Evolutionary conservation across 2,329 filamentous ascomycete species (phyloP).

Genomic region (Cryphonectria nitschkei): DNA sequence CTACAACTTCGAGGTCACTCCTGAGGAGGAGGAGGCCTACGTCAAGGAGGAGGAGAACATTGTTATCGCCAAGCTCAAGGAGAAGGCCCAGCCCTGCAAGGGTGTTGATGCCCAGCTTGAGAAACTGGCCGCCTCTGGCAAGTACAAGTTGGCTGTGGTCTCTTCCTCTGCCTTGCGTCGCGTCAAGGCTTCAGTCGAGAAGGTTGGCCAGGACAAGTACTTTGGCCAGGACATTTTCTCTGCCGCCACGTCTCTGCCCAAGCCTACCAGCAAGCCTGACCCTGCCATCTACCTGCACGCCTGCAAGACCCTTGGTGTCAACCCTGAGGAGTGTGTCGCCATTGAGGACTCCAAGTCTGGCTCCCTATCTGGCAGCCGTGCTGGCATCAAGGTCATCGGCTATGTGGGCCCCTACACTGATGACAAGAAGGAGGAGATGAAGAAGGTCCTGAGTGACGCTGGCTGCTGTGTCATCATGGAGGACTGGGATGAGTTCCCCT

Average conservation of each 20-base stretch:
- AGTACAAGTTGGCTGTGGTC: constrained; percentile 79
- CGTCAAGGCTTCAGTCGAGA: constrained; percentile 76
- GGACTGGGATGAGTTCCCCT: constrained; percentile 61
- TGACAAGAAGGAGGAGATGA: constrained; percentile 67
- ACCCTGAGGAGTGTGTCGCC: constrained; percentile 72
- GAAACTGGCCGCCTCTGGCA: constrained; percentile 60
- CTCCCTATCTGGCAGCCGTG: constrained; percentile 72
- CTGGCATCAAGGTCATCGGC: constrained; percentile 78
- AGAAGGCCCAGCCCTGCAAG: constrained; percentile 67
- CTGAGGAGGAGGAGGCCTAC: constrained; percentile 72
- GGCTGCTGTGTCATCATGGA: constrained; percentile 67
- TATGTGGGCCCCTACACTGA: constrained; percentile 80
- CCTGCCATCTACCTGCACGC: constrained; percentile 86
- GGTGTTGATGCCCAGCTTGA: constrained; percentile 71
- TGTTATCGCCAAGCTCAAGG: constrained; percentile 79
- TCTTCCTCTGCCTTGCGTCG: constrained; percentile 78
- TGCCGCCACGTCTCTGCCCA: constrained; percentile 75
- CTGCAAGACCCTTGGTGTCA: constrained; percentile 72
- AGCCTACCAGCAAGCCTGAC: constrained; percentile 88
- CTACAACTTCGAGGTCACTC: constrained; percentile 71
- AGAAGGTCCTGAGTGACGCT: constrained; percentile 60
- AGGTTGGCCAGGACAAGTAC: constrained; percentile 78
- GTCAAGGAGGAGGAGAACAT: constrained; percentile 79
- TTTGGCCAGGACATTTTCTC: constrained; percentile 80
- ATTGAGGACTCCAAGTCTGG: constrained; percentile 91